A percentile compares a stretch with the other conserved stretches of the same genome.
These are phyloP conservation scores for Cutaneotrichosporon dermatis DNA, from an alignment of 1,284 basidiomycete genomes.

Conservation along the genomic window DNA sequence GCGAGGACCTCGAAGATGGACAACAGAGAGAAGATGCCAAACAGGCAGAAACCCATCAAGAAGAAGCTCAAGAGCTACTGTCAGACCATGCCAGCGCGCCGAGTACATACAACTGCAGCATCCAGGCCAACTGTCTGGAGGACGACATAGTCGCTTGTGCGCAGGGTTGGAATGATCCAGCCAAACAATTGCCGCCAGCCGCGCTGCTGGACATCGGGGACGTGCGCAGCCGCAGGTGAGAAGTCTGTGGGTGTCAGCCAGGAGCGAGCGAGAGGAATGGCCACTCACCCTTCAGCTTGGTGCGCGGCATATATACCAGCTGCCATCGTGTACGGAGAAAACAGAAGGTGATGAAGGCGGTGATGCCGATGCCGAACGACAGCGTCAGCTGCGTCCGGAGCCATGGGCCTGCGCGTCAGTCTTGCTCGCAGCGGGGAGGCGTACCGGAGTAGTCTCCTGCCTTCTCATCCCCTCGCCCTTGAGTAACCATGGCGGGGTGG, in stretches of 20 bases:
- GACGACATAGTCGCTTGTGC: slow-evolving; percentile 87
- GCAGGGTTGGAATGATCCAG: slow-evolving; percentile 89
- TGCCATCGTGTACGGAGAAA: slow-evolving; percentile 83
- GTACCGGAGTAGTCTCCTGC: slow-evolving; percentile 5
- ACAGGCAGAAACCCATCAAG: slow-evolving; percentile 89
- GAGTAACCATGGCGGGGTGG: not conserved
- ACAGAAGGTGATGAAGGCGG: slow-evolving; percentile 81
- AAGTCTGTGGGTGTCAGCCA: slow-evolving; percentile 28
- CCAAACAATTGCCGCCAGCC: slow-evolving; percentile 62
- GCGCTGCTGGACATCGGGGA: slow-evolving; percentile 26
- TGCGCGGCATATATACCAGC: slow-evolving; percentile 82
- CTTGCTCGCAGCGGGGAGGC: not conserved
- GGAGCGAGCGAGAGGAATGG: no score
- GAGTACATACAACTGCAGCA: slow-evolving; percentile 72
- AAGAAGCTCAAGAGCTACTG: slow-evolving; percentile 83
- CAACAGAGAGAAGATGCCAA: slow-evolving; percentile 57
- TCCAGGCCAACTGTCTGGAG: slow-evolving; percentile 94
- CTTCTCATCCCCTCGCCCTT: slow-evolving; percentile 4
- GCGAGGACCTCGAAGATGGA: slow-evolving; percentile 75
- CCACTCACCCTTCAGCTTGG: slow-evolving; percentile 77
- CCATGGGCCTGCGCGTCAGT: slow-evolving; percentile 25
- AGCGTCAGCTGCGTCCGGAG: slow-evolving; percentile 81
- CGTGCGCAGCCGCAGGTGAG: slow-evolving; percentile 36
- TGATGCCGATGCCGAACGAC: slow-evolving; percentile 69
- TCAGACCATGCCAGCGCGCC: slow-evolving; percentile 4